Conservation (phyloP, 2,329 filamentous ascomycete species). For the Gnomoniopsis smithogilvyi region DNA sequence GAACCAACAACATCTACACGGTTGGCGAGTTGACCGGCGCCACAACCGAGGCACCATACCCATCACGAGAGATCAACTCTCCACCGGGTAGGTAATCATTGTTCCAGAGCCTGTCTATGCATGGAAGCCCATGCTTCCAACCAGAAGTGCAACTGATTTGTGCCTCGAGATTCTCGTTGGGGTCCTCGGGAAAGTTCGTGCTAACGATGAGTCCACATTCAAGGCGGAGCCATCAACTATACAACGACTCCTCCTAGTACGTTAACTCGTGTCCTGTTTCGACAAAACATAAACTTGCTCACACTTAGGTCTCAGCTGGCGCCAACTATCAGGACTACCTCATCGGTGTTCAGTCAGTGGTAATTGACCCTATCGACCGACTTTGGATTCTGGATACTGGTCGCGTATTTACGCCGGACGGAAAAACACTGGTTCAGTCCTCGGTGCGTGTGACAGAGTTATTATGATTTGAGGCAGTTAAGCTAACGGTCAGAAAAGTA, state of each 20-base stretch:
- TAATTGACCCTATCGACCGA: constrained; percentile 45
- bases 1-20: constrained; percentile 34
- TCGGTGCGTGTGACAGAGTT: constrained; percentile 15
- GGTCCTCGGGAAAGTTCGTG: background rate
- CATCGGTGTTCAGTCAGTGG: constrained; percentile 49
- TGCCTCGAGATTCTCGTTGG: no score
- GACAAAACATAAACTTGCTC: background rate
- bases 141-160: no score
- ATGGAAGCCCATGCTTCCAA: no score
- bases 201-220: background rate
- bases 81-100: constrained; percentile 28
- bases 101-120: background rate
- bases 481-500: constrained; percentile 17
- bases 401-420: constrained; percentile 24
- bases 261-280: background rate
- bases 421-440: constrained; percentile 41
- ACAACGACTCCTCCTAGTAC: constrained; percentile 38
- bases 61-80: constrained; percentile 35
- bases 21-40: constrained; percentile 33
- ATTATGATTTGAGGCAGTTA: background rate
- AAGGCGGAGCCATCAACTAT: constrained; percentile 45
- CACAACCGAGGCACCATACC: constrained; percentile 23
- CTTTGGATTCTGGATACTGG: constrained; percentile 54
- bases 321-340: constrained; percentile 46
- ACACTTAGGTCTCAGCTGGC: constrained; percentile 23